A percentile compares a stretch with the other conserved stretches of the same genome.
These are phyloP conservation scores for Cryptococcus jaspeensis DNA, from an alignment of 1,284 basidiomycete genomes.

Conservation along the genomic window DNA sequence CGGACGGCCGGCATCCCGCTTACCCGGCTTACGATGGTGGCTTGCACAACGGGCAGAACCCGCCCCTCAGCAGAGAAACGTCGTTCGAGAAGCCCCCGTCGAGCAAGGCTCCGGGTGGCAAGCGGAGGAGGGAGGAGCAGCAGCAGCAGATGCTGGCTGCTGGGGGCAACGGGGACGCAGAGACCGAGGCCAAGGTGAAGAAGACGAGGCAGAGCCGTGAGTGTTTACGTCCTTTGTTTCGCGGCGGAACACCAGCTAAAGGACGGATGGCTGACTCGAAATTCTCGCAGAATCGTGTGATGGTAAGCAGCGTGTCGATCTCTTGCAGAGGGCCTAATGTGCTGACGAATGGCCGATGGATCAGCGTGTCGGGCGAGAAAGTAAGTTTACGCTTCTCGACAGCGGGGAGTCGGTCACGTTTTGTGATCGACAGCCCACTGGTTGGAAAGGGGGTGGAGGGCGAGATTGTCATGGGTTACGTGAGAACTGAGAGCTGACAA, in stretches of 20 bases:
- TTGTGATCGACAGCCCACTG: too few relatives aligned
- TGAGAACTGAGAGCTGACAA: not conserved
- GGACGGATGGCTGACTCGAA: conserved; percentile 1
- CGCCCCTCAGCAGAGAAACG: not conserved
- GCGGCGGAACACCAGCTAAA: not conserved
- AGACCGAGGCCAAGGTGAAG: conserved; percentile 29
- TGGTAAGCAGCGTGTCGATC: conserved; percentile 28
- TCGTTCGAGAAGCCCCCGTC: not conserved
- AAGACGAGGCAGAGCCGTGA: conserved; percentile 48
- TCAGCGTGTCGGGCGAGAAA: conserved; percentile 47
- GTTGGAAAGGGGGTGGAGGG: not conserved
- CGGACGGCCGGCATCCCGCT: too few relatives aligned
- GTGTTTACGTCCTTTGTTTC: conserved; percentile 12
- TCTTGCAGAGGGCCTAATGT: not conserved
- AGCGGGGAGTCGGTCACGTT: too few relatives aligned
- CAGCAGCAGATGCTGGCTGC: not conserved
- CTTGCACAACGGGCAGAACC: not conserved
- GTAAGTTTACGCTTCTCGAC: conserved; percentile 31
- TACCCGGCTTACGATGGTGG: not conserved
- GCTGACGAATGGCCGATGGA: not conserved
- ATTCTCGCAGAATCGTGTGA: conserved; percentile 39
- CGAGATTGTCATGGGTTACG: not conserved
- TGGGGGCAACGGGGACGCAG: not conserved
- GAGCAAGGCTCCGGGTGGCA: not conserved
- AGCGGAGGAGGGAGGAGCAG: conserved; percentile 6